Evolutionary conservation across 306 rosid genomes (phyloP).

Genomic region (Castanospermum australe): DNA sequence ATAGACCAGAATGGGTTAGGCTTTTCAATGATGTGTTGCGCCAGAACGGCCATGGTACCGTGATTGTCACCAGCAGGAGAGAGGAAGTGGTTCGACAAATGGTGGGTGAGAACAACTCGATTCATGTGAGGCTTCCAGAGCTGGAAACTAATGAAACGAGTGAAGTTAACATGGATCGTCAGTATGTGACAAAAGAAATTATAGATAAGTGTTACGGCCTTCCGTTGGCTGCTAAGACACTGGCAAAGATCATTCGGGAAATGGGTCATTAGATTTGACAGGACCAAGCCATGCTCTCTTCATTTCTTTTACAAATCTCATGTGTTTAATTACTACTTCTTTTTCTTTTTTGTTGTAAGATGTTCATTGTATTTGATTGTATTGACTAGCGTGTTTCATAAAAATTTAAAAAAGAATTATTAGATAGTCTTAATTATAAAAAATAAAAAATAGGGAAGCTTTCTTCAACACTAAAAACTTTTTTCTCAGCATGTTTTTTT

Average conservation of each 20-base stretch:
- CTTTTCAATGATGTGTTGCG: neutral
- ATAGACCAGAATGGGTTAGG: conserved; percentile 26
- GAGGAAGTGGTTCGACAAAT: neutral
- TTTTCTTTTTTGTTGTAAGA: no score
- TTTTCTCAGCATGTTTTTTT: no score
- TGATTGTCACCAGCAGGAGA: neutral
- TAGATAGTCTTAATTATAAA: no score
- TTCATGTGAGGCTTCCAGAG: neutral
- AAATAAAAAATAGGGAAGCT: no score
- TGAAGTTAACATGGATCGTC: no score
- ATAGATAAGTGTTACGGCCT: conserved; percentile 37
- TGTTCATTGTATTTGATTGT: no score
- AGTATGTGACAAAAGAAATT: conserved; percentile 24
- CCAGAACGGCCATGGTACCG: neutral
- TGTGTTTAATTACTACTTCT: no score
- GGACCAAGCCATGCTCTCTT: no score
- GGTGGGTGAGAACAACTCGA: neutral
- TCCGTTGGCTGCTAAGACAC: conserved; percentile 42
- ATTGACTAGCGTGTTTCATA: no score
- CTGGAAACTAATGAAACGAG: conserved; percentile 8
- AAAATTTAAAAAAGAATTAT: no score
- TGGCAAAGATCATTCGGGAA: conserved; percentile 35
- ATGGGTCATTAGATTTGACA: conserved; percentile 10
- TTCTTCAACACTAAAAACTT: no score
- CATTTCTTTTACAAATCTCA: no score